Evolutionary conservation across 495 filamentous ascomycete species (phyloP).

Genomic region (Parmelia sp.): DNA sequence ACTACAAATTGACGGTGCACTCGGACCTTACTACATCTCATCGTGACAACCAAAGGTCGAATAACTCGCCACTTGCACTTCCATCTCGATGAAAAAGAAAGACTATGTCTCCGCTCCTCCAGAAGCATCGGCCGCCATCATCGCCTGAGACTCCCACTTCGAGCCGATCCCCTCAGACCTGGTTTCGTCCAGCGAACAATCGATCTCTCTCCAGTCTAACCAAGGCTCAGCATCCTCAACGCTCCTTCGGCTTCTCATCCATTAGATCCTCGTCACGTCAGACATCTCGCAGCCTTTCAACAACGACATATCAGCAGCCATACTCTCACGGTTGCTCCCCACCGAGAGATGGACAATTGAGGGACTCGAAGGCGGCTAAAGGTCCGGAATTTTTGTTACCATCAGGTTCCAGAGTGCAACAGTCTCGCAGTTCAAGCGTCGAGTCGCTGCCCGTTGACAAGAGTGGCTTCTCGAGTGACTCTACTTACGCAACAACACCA

Average conservation of each 20-base stretch:
- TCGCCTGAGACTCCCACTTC: neutral
- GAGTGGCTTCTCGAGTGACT: constrained; percentile 15
- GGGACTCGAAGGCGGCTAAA: neutral
- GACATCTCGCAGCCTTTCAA: neutral
- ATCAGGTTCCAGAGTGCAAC: neutral
- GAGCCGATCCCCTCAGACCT: constrained; percentile 6
- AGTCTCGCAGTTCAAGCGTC: constrained; percentile 19
- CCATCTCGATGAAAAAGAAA: neutral
- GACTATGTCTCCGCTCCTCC: constrained; percentile 15
- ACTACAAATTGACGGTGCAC: neutral
- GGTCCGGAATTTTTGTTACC: neutral
- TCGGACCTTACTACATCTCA: neutral
- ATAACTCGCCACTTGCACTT: neutral
- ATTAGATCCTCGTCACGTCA: constrained; percentile 14
- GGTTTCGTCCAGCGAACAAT: constrained; percentile 15
- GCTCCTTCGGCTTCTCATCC: constrained; percentile 14
- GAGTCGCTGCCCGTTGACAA: constrained; percentile 16
- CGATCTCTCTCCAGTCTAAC: constrained; percentile 13
- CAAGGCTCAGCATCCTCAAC: constrained; percentile 12
- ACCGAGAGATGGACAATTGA: neutral
- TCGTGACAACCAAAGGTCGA: neutral
- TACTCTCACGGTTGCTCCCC: constrained; percentile 5
- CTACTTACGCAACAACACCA: constrained; percentile 19
- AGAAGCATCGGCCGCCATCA: constrained; percentile 1
- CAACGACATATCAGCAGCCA: neutral